These are phyloP conservation scores for Meredithiella fracta DNA, from an alignment of 2,329 filamentous ascomycete genomes.

Conservation along the genomic window DNA sequence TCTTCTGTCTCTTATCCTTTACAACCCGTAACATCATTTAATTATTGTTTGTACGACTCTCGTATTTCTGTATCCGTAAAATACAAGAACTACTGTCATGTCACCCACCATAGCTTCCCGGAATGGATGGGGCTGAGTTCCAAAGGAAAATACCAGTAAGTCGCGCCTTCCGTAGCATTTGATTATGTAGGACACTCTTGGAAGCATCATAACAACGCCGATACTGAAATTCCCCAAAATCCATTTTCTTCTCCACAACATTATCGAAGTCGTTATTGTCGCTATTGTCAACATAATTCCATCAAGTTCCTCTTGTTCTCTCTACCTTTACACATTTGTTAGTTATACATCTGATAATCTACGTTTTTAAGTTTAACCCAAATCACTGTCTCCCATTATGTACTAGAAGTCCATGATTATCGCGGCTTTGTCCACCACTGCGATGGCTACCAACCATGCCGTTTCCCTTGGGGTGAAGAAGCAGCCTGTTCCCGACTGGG, in stretches of 20 bases:
- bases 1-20: no score
- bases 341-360: background rate
- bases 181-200: background rate
- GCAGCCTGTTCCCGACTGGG: background rate
- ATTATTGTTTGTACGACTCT: no score
- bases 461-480: background rate
- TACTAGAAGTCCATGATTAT: slow-evolving; percentile 2
- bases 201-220: background rate
- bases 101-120: no score
- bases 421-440: background rate
- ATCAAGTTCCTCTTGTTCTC: background rate
- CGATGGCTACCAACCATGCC: background rate
- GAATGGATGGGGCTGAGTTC: no score
- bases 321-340: background rate
- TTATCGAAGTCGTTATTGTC: background rate
- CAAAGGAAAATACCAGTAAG: no score
- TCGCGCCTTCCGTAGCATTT: background rate
- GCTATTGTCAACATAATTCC: background rate
- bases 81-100: no score
- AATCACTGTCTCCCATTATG: background rate
- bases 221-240: background rate
- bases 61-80: no score
- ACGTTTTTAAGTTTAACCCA: background rate
- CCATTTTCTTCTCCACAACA: background rate
- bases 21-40: no score